Percentiles rank a stretch among this genome's conserved stretches.
These are phyloP conservation scores for Paragyromitra xinjiangensis DNA, from an alignment of 495 filamentous ascomycete species.

Conservation along the genomic window DNA sequence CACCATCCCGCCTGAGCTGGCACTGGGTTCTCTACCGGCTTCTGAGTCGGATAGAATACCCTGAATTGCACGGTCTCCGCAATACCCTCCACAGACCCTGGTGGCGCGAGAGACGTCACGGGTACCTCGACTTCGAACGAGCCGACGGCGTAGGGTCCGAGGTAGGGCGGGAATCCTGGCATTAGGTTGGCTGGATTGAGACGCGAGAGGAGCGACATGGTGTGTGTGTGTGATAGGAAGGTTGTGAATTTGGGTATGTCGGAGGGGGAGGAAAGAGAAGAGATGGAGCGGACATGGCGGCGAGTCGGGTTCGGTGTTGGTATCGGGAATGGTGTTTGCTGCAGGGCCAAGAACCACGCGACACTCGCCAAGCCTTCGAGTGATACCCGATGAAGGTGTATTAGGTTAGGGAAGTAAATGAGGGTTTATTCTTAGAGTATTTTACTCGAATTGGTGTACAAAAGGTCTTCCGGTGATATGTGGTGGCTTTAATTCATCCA, in stretches of 20 bases:
- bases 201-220: conserved; percentile 52
- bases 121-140: conserved; percentile 79
- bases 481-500: background rate
- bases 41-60: conserved; percentile 75
- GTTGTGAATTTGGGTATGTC: background rate
- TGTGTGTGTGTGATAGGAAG: background rate
- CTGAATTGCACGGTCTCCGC: conserved; percentile 74
- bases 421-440: background rate
- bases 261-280: background rate
- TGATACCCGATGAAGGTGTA: background rate
- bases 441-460: background rate
- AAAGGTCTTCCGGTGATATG: background rate
- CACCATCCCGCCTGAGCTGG: conserved; percentile 53
- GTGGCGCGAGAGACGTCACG: conserved; percentile 66
- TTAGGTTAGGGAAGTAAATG: background rate
- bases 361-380: background rate
- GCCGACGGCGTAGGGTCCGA: conserved; percentile 77
- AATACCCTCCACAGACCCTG: conserved; percentile 1
- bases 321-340: conserved; percentile 10
- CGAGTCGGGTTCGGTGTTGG: background rate
- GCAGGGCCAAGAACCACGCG: too few relatives aligned
- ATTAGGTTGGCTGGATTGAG: conserved; percentile 56
- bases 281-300: conserved; percentile 11
- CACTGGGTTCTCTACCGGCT: conserved; percentile 57
- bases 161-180: conserved; percentile 72